Evolutionary conservation across 805 yeast species (phyloP), one percentile per base, ranked within the genome.

Genomic region (Metschnikowia henanensis): DNA sequence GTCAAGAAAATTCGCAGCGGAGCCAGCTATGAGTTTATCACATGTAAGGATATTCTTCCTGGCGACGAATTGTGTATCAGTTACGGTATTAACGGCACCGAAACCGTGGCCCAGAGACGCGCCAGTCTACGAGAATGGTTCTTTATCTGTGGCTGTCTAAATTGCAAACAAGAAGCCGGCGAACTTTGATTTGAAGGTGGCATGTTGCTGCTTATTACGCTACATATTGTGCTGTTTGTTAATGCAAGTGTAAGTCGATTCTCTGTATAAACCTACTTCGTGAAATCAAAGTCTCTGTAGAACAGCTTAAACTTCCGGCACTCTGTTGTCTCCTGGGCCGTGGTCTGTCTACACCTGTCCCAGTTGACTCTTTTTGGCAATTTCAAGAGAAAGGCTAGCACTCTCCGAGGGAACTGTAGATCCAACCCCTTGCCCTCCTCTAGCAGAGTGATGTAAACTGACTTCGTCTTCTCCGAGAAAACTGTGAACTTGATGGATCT

Each of bases 371-470:
- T 70, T 40, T 80, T 81, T 2, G 84, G 83, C 13, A 77, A 67
- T 34, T 73, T 79, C 38, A 90, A 58, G 3, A 83, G 62, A 49
- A 72, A 72, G 0, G 96, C 91, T 22, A 87, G 55, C 1, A 86
- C 90, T 55, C 89, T 75, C 59, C 97, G 72, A 1, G 96, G 95
- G 55, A 91, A 87, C 53, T 87, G 96, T 12, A 88, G 63, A 60
- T 91, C 97, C 7, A 89, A 64, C 10, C 72, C 52, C 40, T 70
- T 70, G 3, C 57, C 49, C 0, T 60, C 58, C 35, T 59, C 60
- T 12, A 51, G 21, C 2, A 30, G 25, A 1, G 55, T 18, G 18
- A 39, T 35, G 31, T 39, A 45, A 28, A 19, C n/a, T 3, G 30
- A 22, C 17, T 31, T 30, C 26, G 30, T 20, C 9, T 25, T 29